Base-by-base conservation (phyloP, 192 early-diverging fungal species). In the Backusella mclennaniae region DNA sequence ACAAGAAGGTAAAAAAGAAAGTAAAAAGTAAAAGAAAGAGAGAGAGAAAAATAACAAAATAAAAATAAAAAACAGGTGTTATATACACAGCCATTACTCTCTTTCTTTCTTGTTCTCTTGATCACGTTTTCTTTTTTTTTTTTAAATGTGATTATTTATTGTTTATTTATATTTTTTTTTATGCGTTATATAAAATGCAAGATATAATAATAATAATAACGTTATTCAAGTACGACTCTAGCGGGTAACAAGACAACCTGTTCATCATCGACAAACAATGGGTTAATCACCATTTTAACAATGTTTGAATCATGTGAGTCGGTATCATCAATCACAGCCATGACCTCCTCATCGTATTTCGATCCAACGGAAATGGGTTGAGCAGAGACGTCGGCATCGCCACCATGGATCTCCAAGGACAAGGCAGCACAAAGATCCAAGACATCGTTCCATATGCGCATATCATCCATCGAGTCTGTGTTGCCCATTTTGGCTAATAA, bases 251-350 rank as follows among this genome's bases (percentile, higher is more conserved):
- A 52, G 7, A 83, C 73, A 42, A 67, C 67, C 31, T 80, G 76
- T 35, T 80, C 76, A 67, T 83, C 82, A 73, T 83, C 77, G 42
- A 79, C 71, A 49, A 83, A 83, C 31, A 83, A 36, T 23, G 77
- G 78, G 71, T 73, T 79, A 5, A 83, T 70, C 12, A 74, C 73
- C n/a, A 76, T 53, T 29, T 74, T 77, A 35, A 83, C 82, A 3
- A 68, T 71, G 49, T 76, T 75, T n/a, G 71, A 46, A 14, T 77
- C 49, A 73, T 76, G 26, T 33, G 68, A 33, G 7, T 52, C 66
- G 5, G 38, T 73, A 56, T 77, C 73, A 29, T 59, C 76, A 17
- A 69, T 70, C 29, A 83, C 39, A 6, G 71, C 49, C 82, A 83
- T 83, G 35, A 79, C 73, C 15, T 83, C 77, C n/a, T 77, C 71